Base-by-base conservation (phyloP, 1,284 basidiomycete genomes). In the Pseudozyma sp. region DNA sequence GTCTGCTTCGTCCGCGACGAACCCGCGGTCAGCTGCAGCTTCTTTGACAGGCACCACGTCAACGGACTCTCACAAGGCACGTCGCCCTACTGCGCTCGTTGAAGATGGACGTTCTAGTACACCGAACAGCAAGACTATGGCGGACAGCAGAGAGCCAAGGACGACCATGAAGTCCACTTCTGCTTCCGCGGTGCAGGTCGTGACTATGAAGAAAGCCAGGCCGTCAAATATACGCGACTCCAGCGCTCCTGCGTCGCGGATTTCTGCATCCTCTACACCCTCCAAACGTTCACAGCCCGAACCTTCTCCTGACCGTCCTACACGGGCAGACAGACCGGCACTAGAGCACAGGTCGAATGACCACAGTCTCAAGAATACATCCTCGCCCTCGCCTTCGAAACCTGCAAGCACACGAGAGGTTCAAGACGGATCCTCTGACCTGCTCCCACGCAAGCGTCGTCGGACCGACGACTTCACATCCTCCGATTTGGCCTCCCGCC, bases 381-480 rank as follows among this genome's bases (percentile, higher is more conserved):
- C 44, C 16, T 52, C 54, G 5, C 19, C 40, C 8, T 43, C 67
- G 1, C 14, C 53, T 4, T 35, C 34, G 16, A 70, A 62, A 30
- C 54, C 50, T 7, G 44, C 53, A 9, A 24, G 19, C 17, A 24
- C 40, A 4, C 53, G 50, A 9, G 44, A 61, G 24, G 42, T 40
- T 10, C 47, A 45, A 10, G 62, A 61, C 13, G 57, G 61, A 1
- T 19, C 13, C 4, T 16, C 40, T 3, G 58, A 69, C 9, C 14
- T 53, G 7, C 19, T n/a, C 8, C 61, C 55, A 35, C 62, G 68
- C 51, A 71, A 71, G 29, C 62, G 68, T 40, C 54, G 68, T 14
- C 61, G 68, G 40, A 71, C 68, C 13, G 54, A 71, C 35, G 68
- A 71, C 30, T 65, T 65, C 16, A 33, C 33, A 6, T 34, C 62